Conservation (phyloP, 805 yeast species). For the Clavispora santaluciae region DNA sequence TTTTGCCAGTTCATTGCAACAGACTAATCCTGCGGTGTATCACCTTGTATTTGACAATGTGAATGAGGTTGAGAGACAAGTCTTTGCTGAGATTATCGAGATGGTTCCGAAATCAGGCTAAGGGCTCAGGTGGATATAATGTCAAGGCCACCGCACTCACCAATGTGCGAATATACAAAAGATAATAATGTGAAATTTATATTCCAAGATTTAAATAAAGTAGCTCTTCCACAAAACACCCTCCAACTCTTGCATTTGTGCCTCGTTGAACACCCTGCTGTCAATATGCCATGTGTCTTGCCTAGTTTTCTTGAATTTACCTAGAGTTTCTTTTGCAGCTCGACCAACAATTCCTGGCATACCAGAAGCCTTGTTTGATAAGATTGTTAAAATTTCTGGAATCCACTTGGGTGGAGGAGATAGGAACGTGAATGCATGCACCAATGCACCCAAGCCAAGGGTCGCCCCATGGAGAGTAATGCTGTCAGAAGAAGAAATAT, state of each 20-base stretch:
- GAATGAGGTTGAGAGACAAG: slow-evolving; percentile 11
- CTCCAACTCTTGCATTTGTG: slow-evolving; percentile 84
- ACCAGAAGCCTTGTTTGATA: slow-evolving; percentile 69
- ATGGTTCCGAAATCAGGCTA: background rate
- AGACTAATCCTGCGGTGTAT: slow-evolving; percentile 10
- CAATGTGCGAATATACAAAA: no score
- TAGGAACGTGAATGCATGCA: slow-evolving; percentile 83
- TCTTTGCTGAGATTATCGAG: slow-evolving; percentile 5
- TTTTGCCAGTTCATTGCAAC: slow-evolving; percentile 10
- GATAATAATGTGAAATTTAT: background rate
- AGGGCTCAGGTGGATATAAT: no score
- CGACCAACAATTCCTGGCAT: slow-evolving; percentile 76
- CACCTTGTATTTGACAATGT: slow-evolving; percentile 11
- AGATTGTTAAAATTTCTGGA: slow-evolving; percentile 61
- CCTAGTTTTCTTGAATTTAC: slow-evolving; percentile 84
- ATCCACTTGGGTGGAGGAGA: slow-evolving; percentile 94
- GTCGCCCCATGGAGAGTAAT: slow-evolving; percentile 75
- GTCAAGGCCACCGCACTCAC: no score
- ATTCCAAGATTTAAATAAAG: slow-evolving; percentile 49
- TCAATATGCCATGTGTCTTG: slow-evolving; percentile 97
- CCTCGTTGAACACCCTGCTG: slow-evolving; percentile 63
- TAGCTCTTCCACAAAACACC: slow-evolving; percentile 93
- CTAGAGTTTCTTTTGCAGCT: slow-evolving; percentile 74
- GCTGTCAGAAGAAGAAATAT: slow-evolving; percentile 35
- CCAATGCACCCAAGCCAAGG: slow-evolving; percentile 80